phyloP scores from a whole-genome alignment of 345 rosid genomes.

The Clarkia xantiana region DNA sequence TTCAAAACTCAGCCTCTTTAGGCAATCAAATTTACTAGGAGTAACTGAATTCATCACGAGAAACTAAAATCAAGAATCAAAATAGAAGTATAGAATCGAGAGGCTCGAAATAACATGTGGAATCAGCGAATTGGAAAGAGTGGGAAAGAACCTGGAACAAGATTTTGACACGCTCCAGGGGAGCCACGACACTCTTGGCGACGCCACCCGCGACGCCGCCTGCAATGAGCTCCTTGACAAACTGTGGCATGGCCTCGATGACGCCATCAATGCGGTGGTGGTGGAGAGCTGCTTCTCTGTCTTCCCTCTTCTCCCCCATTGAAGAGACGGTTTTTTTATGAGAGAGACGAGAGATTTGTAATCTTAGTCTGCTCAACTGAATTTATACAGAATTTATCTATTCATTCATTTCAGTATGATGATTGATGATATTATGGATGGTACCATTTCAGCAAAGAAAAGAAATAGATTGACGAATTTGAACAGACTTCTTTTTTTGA shows the following conservation, averaged over 20 bases:
- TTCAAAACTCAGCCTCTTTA: no score
- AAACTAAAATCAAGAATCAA: no score
- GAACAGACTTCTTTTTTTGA: no score
- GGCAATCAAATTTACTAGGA: no score
- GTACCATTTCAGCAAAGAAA: no score
- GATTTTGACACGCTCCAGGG: constrained; percentile 89
- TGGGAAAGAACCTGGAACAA: constrained; percentile 50
- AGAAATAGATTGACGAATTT: no score
- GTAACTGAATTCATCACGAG: no score
- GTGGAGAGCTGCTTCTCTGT: neutral
- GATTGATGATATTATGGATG: neutral
- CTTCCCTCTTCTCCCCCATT: constrained; percentile 16
- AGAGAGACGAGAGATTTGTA: no score
- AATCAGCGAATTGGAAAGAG: neutral
- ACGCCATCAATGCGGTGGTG: constrained; percentile 23
- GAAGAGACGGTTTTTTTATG: no score
- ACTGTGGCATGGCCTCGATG: constrained; percentile 60
- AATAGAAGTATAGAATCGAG: neutral
- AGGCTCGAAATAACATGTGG: neutral
- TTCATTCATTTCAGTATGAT: no score
- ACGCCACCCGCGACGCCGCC: constrained; percentile 88
- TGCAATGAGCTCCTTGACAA: constrained; percentile 70
- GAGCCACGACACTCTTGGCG: constrained; percentile 78
- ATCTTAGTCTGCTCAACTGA: neutral
- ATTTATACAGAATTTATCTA: neutral